Conservation (phyloP, 2,329 filamentous ascomycete genomes). For the Amphichorda felina region DNA sequence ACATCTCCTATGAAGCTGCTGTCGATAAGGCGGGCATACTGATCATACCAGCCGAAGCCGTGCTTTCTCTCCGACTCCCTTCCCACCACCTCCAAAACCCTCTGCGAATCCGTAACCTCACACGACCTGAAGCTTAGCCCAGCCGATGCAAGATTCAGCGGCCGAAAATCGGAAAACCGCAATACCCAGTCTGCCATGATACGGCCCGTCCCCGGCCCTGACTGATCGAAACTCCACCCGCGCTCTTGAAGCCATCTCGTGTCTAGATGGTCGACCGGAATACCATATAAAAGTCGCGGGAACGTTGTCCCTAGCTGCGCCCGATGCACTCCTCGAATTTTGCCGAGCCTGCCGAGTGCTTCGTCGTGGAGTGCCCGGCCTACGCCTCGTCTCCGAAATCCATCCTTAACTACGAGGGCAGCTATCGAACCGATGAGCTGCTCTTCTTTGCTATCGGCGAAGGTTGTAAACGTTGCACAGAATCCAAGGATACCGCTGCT, state of each 20-base stretch:
- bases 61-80: constrained; percentile 31
- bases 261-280: constrained; percentile 28
- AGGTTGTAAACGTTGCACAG: constrained; percentile 48
- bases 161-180: constrained; percentile 35
- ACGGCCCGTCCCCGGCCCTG: constrained; percentile 32
- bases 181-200: constrained; percentile 42
- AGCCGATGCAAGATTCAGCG: constrained; percentile 23
- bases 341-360: constrained; percentile 34
- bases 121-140: constrained; percentile 32
- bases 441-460: constrained; percentile 38
- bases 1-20: constrained; percentile 38
- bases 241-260: constrained; percentile 41
- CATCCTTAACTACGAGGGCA: constrained; percentile 36
- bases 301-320: constrained; percentile 47
- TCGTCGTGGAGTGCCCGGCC: constrained; percentile 40
- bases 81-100: constrained; percentile 37
- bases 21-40: constrained; percentile 39
- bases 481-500: constrained; percentile 36
- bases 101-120: constrained; percentile 29
- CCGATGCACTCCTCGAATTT: constrained; percentile 37
- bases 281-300: constrained; percentile 43
- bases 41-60: constrained; percentile 46
- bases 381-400: constrained; percentile 35
- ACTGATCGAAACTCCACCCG: constrained; percentile 37
- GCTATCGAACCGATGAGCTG: constrained; percentile 44